Percentiles rank a stretch among this genome's conserved stretches.
phyloP scores from a whole-genome alignment of 1,284 basidiomycete genomes.

The Gymnopus androsaceus region DNA sequence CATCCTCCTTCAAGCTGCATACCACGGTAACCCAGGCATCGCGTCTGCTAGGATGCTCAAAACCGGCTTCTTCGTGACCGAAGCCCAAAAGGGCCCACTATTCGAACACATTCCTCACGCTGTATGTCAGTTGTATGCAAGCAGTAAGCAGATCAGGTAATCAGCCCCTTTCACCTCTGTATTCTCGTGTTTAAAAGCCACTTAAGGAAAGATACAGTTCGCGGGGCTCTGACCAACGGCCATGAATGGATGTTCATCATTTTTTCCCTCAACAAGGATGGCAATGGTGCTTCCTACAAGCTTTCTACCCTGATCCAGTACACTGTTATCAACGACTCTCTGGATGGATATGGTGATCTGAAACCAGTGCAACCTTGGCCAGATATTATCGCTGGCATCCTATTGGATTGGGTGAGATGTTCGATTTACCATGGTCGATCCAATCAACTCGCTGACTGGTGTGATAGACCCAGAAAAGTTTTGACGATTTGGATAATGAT shows the following conservation, averaged over 20 bases:
- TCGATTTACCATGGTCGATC: background rate
- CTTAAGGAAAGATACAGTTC: constrained; percentile 23
- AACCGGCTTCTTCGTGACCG: constrained; percentile 18
- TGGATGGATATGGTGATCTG: constrained; percentile 7
- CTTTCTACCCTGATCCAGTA: constrained; percentile 10
- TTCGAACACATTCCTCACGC: constrained; percentile 22
- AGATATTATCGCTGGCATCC: constrained; percentile 22
- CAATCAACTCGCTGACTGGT: background rate
- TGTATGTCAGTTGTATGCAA: constrained; percentile 22
- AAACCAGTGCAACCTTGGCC: constrained; percentile 6
- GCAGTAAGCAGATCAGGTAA: constrained; percentile 19
- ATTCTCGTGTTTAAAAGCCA: background rate
- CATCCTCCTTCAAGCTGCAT: constrained; percentile 10
- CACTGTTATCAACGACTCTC: background rate
- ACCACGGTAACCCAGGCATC: constrained; percentile 1
- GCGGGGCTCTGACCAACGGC: constrained; percentile 25
- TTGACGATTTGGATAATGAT: constrained; percentile 15
- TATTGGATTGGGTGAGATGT: constrained; percentile 20
- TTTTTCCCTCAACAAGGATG: constrained; percentile 21
- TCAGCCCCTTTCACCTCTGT: background rate
- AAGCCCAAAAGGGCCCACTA: constrained; percentile 19
- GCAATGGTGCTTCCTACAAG: constrained; percentile 20
- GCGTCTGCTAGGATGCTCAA: background rate
- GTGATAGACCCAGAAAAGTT: constrained; percentile 16
- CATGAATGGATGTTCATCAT: constrained; percentile 26